Evolutionary conservation across 192 early-diverging fungal genomes (phyloP), one percentile per base, ranked within the genome.

Genomic region (Gryganskiella cystojenkinii): DNA sequence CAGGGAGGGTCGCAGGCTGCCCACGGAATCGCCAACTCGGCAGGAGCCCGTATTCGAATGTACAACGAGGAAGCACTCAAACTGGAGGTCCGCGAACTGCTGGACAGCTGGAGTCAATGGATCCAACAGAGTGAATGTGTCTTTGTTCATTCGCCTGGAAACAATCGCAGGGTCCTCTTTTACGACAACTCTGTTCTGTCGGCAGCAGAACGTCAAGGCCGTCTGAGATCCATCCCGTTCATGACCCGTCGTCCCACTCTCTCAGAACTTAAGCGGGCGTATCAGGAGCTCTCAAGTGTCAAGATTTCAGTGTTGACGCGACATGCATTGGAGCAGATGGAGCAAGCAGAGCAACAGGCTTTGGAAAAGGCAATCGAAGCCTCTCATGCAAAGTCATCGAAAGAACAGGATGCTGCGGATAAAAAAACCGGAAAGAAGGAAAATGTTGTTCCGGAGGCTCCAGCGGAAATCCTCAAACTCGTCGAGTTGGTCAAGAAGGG

Each of bases 1-100:
- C 98, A 99, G 78, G 98, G 98, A 69, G 96, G 96, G 0, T 86
- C 94, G 24, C 98, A 99, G 81, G 88, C 90, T 33, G 80, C 91
- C 5, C 95, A 94, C 71, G 96, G 96, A 33, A 75, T 87, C 25
- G 88, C 95, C 25, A 88, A 94, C 67, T 90, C 95, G 25, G 98
- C 96, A 6, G 98, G 98, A 44, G 93, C 98, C 0, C 88, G 90
- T 50, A 86, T 99, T 49, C 85, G 98, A 37, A 82, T 95, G 67
- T 91, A 96, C 81, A 98, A 99, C 78, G 96, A 99, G 68, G 86
- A 86, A 46, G 88, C 85, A 30, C 80, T 99, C 9, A 83, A 89
- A 67, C 63, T 90, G 43, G 96, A 98, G 30, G 88, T 98, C n/a
- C 84, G 90, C 19, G 85, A 87, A 25, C 71, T 97, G 1, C 50